Evolutionary conservation across 2,329 filamentous ascomycete species (phyloP), one percentile per base, ranked within the genome.

Genomic region (Mycosphaerella sp.): DNA sequence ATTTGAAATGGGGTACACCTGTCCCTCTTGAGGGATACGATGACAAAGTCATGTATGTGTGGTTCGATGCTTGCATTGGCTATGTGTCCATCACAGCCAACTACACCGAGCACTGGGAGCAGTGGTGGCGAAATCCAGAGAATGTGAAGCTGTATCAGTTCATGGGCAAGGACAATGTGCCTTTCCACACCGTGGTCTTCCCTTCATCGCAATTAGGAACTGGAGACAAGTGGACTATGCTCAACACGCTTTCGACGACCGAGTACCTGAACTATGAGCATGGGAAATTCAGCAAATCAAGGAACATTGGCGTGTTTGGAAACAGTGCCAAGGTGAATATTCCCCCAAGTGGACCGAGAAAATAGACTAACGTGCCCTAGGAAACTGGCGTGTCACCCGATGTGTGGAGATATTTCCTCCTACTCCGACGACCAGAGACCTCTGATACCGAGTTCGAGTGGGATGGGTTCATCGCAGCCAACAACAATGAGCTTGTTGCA

Each of bases 71-170:
- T 51, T 93, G 88, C 72, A 93, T 95, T 66, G 91, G 91, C 17
- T 96, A 96, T 69, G 85, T 90, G n/a, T 95, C 89, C 1, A 96
- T 96, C 63, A 95, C 91, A 1, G 89, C 88, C 60, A 90, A 83
- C 64, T 95, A 95, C 71, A 95, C 90, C 4, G 80, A 84, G 43
- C 79, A 95, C 59, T 96, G 91, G 91, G 84, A 95, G 75, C 80
- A 88, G 67, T 96, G 91, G 91, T 96, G 91, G 91, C 84, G 86
- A 67, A 86, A 95, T 70, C 89, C 89, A 0, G 85, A 95, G 43
- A 79, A 95, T 34, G 90, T 96, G 45, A 81, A 86, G 67, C 80
- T 96, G 10, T 95, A 93, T 72, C 91, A 96, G 74, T 95, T 96
- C 78, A 88, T 95, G 82, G 91, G 91, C 73, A 96, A 95, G 71